phyloP scores from a whole-genome alignment of 495 filamentous ascomycete species.

The Podospora fimiseda region DNA sequence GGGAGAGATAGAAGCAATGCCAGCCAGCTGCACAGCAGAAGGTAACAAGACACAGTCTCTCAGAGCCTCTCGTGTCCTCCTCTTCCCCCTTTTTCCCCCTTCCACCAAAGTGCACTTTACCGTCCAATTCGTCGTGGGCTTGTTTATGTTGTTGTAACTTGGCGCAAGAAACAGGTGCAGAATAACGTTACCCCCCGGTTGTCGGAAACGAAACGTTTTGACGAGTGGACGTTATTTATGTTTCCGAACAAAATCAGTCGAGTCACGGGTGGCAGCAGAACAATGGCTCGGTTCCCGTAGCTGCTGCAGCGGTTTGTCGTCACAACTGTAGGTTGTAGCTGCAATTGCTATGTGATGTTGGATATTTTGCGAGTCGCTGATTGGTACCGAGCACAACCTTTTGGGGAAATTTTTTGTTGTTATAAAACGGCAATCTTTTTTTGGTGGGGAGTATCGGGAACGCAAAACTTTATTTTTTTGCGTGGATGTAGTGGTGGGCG shows the following conservation, averaged over 20 bases:
- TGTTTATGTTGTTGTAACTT: background rate
- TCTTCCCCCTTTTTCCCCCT: background rate
- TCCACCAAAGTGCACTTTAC: background rate
- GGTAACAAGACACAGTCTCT: background rate
- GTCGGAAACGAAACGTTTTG: background rate
- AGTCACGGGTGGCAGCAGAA: conserved; percentile 12
- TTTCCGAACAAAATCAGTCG: conserved; percentile 5
- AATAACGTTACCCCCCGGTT: background rate
- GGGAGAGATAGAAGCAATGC: background rate
- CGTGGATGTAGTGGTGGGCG: background rate
- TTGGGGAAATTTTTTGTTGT: background rate
- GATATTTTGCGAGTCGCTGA: too few relatives aligned
- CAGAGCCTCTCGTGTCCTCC: background rate
- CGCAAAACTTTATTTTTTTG: background rate
- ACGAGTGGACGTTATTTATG: background rate
- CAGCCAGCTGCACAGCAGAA: background rate
- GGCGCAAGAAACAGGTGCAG: background rate
- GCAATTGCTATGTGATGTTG: too few relatives aligned
- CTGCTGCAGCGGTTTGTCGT: too few relatives aligned
- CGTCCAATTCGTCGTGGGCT: background rate
- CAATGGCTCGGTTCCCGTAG: conserved; percentile 11
- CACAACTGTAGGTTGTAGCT: too few relatives aligned
- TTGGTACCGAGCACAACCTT: too few relatives aligned
- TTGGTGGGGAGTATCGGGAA: background rate
- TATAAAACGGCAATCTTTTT: background rate